phyloP scores from a whole-genome alignment of 2,329 filamentous ascomycete species.

The Clarireedia monteithiana region DNA sequence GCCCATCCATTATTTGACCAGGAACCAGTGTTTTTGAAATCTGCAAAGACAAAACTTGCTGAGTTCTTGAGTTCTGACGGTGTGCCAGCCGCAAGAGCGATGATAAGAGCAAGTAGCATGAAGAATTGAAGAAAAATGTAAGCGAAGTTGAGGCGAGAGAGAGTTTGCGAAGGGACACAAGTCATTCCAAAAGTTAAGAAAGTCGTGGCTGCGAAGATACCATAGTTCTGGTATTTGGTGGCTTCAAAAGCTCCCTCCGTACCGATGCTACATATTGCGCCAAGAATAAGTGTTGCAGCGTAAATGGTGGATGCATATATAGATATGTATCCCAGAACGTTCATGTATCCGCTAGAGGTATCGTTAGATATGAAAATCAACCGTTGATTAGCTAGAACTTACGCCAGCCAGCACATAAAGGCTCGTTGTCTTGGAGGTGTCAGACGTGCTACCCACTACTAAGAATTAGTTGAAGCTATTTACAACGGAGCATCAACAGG shows the following conservation, averaged over 20 bases:
- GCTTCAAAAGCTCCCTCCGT: conserved; percentile 20
- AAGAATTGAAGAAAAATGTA: conserved; percentile 28
- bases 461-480: not conserved
- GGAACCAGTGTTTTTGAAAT: conserved; percentile 26
- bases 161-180: conserved; percentile 23
- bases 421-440: conserved; percentile 25
- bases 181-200: conserved; percentile 28
- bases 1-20: conserved; percentile 28
- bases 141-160: conserved; percentile 25
- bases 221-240: conserved; percentile 28
- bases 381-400: conserved; percentile 6
- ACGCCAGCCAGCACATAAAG: conserved; percentile 31
- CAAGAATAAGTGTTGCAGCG: conserved; percentile 27
- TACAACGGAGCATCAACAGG: conserved; percentile 1
- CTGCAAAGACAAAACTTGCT: conserved; percentile 24
- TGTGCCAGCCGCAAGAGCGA: conserved; percentile 25
- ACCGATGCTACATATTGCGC: conserved; percentile 23
- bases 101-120: conserved; percentile 26
- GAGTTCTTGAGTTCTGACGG: conserved; percentile 23
- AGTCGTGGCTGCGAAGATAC: conserved; percentile 27
- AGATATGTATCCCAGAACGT: conserved; percentile 28
- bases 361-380: not conserved
- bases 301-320: conserved; percentile 30
- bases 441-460: conserved; percentile 27
- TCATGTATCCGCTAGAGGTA: conserved; percentile 27